Base-by-base conservation (phyloP, 352 stramenopile genomes). In the Globisporangium paroecandrum region DNA sequence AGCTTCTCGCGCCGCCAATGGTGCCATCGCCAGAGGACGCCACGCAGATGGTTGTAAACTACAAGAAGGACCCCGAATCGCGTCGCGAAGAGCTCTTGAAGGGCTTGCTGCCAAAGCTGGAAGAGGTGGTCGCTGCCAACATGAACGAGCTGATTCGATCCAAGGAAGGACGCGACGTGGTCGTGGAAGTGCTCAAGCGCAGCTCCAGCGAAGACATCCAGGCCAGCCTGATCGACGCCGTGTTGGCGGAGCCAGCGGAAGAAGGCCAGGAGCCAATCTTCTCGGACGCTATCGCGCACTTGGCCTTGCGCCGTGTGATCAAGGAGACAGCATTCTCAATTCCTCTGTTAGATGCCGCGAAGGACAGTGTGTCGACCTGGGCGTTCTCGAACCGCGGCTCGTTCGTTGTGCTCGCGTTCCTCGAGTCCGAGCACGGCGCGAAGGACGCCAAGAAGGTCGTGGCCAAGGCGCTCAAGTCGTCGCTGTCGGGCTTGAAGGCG, bases 1-100 rank as follows among this genome's bases (percentile, higher is more conserved):
- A 65, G 41, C 75, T 96, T 49, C 71, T 96, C 54, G 79, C 86
- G 47, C 81, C 82, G 49, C 89, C 89, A 13, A 92, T 90, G 79
- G 58, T 94, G 53, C 85, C 82, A 27, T 89, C 78, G 49, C 61
- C 74, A 1, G 87, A 92, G 29, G 85, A 93, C 61, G 58, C 86
- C 9, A 83, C 53, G 25, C 66, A 87, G 34, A 68, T 77, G 34
- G 70, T 93, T 10, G 82, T 95, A 46, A 96, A 94, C 71, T 96
- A 96, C 84, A 94, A 94, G 79, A 96, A 96, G 69, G 81, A 94
- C 69, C 88, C 88, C 24, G 76, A 87, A 1, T 75, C 80, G 55
- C 86, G 87, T 77, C 83, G 85, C 41, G 79, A 91, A 43, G 87
- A 94, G 69, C 63, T 94, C 27, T 71, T 94, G 43, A 90, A 91